Conservation (phyloP, 2,329 filamentous ascomycete species). For the Simplicillium sp. region DNA sequence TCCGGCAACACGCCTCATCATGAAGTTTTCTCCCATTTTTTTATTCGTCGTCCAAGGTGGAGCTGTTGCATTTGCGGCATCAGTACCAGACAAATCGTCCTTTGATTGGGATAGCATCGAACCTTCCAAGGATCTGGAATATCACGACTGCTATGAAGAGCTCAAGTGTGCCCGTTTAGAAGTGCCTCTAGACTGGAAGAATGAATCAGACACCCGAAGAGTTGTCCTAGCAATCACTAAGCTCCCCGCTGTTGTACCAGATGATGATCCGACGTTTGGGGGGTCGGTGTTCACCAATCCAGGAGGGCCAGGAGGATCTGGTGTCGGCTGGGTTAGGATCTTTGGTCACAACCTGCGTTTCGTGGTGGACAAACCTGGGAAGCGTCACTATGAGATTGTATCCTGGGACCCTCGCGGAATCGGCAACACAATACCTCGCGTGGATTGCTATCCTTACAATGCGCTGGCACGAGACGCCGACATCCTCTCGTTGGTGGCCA, state of each 20-base stretch:
- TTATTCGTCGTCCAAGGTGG: too few species aligned
- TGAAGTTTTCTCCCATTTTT: too few species aligned
- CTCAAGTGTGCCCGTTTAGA: constrained; percentile 23
- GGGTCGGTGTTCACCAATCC: constrained; percentile 26
- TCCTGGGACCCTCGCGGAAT: constrained; percentile 27
- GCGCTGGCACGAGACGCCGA: constrained; percentile 12
- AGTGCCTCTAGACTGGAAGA: constrained; percentile 24
- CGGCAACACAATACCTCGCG: constrained; percentile 17
- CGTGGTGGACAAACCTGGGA: constrained; percentile 11
- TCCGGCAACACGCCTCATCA: too few species aligned
- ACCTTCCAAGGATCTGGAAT: constrained; percentile 19
- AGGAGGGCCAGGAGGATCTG: constrained; percentile 26
- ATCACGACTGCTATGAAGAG: constrained; percentile 21
- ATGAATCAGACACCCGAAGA: constrained; percentile 11
- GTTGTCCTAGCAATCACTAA: constrained; percentile 23
- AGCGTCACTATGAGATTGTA: constrained; percentile 22
- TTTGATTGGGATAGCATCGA: constrained; percentile 19
- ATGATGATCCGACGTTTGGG: constrained; percentile 19
- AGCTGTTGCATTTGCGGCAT: not conserved
- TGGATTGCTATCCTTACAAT: constrained; percentile 19
- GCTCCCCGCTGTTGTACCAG: constrained; percentile 20
- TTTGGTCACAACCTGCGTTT: constrained; percentile 13
- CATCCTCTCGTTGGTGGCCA: constrained; percentile 17
- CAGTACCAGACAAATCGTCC: not conserved
- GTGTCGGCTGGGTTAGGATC: constrained; percentile 13